Evolutionary conservation across 2,329 filamentous ascomycete species (phyloP), one percentile per base, ranked within the genome.

Genomic region (Sporothrix brunneoviolacea): DNA sequence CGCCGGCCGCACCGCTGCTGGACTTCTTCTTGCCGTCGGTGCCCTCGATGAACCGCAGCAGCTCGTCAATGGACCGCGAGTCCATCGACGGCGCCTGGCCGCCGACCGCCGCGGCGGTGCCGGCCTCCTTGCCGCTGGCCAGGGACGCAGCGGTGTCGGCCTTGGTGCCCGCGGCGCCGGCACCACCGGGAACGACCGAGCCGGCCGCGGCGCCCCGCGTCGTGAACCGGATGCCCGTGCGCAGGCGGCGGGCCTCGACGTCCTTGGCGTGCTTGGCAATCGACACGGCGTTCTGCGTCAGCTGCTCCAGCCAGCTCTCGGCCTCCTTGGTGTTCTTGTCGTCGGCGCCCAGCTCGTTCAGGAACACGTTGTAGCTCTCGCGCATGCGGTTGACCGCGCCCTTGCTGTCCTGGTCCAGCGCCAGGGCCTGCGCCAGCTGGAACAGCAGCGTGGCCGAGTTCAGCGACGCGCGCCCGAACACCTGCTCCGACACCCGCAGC

Each of bases 271-370:
- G 90, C 73, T 94, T 96, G 45, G 91, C 91, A 58, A 97, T 90
- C 30, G 83, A 86, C 36, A 98, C 93, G 39, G 93, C 93, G 62
- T 94, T 96, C 68, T 94, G 88, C 0, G 91, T 97, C 53, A 98
- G 80, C 68, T 95, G 91, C 69, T 95, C 89, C 21, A 97, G 80
- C 93, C 93, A 98, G 63, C 81, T 88, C 72, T 95, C 91, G 3
- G 93, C 91, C 67, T 98, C 93, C 74, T 95, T 96, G 56, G 93
- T 98, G 74, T 98, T 97, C 68, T 91, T 89, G 68, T 97, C 91
- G 35, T 95, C 84, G 2, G 90, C 74, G 24, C 93, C 93, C 5
- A 98, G 83, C 62, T 93, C 83, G 52, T 76, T 73, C 56, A 91
- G 81, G 83, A 98, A 98, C 65, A 96, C 94, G 70, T 86, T 95